Evolutionary conservation across 2,329 filamentous ascomycete species (phyloP).

Genomic region (Decorospora gaudefroyi): DNA sequence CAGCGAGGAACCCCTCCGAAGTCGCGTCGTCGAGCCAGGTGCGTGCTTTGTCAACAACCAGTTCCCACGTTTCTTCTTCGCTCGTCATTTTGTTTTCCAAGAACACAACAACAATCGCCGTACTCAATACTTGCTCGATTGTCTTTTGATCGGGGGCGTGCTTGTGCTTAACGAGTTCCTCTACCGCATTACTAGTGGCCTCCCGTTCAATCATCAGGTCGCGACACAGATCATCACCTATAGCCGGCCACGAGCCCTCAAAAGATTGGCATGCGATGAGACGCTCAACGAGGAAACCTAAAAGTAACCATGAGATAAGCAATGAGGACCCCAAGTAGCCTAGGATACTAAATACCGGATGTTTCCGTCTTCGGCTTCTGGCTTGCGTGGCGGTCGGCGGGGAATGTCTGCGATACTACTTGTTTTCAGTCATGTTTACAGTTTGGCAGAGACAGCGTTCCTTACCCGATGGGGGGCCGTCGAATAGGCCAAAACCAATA

Average conservation of each 20-base stretch:
- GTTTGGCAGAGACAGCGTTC: too few species aligned
- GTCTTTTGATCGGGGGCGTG: neutral
- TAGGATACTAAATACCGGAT: too few species aligned
- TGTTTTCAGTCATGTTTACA: too few species aligned
- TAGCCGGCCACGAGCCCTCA: neutral
- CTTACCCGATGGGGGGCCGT: too few species aligned
- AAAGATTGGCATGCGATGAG: conserved; percentile 7
- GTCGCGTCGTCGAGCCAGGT: neutral
- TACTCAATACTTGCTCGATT: neutral
- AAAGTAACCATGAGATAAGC: neutral
- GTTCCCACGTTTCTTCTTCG: conserved; percentile 5
- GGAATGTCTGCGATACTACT: too few species aligned
- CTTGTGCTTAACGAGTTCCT: neutral
- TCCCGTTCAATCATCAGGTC: neutral
- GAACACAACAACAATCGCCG: neutral
- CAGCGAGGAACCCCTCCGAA: neutral
- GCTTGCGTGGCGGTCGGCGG: too few species aligned
- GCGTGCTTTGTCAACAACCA: conserved; percentile 11
- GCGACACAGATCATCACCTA: neutral
- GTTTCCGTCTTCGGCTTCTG: too few species aligned
- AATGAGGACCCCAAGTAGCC: too few species aligned
- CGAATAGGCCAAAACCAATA: too few species aligned
- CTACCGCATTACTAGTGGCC: neutral
- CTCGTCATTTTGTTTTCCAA: conserved; percentile 7
- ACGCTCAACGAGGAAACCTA: conserved; percentile 1